Percentiles rank a stretch among this genome's conserved stretches.
Evolutionary conservation across 495 filamentous ascomycete genomes (phyloP).

Genomic region (Tuber indicum): DNA sequence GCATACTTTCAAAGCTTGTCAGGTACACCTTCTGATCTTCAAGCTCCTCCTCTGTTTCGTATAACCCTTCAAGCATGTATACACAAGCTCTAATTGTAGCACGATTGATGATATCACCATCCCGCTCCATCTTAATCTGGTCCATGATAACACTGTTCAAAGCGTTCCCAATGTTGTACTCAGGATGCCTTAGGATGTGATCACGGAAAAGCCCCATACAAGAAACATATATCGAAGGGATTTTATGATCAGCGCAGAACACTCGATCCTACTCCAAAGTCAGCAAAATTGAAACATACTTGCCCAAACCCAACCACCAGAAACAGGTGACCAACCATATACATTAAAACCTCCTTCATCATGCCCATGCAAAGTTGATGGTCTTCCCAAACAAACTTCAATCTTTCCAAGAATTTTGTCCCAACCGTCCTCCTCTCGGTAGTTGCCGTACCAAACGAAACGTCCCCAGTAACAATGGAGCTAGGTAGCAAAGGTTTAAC

Average conservation of each 20-base stretch:
- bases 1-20: constrained; percentile 63
- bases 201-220: constrained; percentile 86
- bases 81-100: constrained; percentile 72
- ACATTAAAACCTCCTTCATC: constrained; percentile 97
- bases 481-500: constrained; percentile 44
- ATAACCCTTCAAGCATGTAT: constrained; percentile 85
- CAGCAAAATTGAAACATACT: background rate
- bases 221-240: constrained; percentile 70
- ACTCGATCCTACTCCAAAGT: constrained; percentile 56
- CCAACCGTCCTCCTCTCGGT: constrained; percentile 72
- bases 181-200: constrained; percentile 59
- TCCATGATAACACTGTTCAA: constrained; percentile 78
- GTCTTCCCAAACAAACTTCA: constrained; percentile 75
- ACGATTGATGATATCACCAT: constrained; percentile 83
- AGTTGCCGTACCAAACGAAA: constrained; percentile 51
- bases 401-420: constrained; percentile 69
- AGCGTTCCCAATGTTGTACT: constrained; percentile 57
- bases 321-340: constrained; percentile 59
- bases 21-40: constrained; percentile 75
- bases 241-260: constrained; percentile 61
- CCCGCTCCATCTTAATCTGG: constrained; percentile 84
- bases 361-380: constrained; percentile 93
- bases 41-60: constrained; percentile 69
- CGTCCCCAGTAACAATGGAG: constrained; percentile 35
- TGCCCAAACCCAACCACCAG: constrained; percentile 28